Base-by-base conservation (phyloP, 179 eudicot genomes). In the Drosera spatulata region DNA sequence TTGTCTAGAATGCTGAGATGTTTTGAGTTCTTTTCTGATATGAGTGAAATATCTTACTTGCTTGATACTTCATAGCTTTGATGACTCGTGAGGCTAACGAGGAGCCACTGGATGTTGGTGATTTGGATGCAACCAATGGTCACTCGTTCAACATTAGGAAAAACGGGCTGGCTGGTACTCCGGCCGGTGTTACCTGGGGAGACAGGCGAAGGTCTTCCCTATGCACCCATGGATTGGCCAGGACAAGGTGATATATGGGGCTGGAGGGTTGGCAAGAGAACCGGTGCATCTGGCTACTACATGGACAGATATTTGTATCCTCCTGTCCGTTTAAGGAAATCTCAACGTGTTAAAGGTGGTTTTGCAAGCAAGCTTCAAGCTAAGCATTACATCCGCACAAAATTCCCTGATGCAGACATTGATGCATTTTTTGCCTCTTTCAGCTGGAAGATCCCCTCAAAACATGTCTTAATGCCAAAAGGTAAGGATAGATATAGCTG, bases 201-300 rank as follows among this genome's bases (percentile, higher is more conserved):
- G 46, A 60, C 72, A 8, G 99, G 99, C 66, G 85, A 72, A 62
- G 99, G 99, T 56, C 77, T 80, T 61, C 99, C 99, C 46, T 93
- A 86, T 75, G 99, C 98, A 64, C 98, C 98, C 40, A 77, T 58
- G 39, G 68, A 91, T 72, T 84, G 81, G 81, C 98, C 98, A n/a
- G 70, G 62, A 57, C 88, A 80, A n/a, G 99, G 96, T 56, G 96
- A 93, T 75, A 72, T 44, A n/a, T 93, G 99, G 99, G 63, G 76
- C 15, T 85, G 91, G 91, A 79, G 75, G 72, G 87, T 74, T 14
- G 91, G 87, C 46, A 82, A 48, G 63, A 69, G 91, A 70, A 45
- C 75, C 6, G 65, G 75, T 13, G 53, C 50, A 7, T 63, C 75
- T 42, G 91, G 91, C n/a, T 73, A 61, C 63, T 82, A 79, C 70